Evolutionary conservation across 306 rosid genomes (phyloP), one percentile per base, ranked within the genome.

Genomic region (Hippophae tibetana): DNA sequence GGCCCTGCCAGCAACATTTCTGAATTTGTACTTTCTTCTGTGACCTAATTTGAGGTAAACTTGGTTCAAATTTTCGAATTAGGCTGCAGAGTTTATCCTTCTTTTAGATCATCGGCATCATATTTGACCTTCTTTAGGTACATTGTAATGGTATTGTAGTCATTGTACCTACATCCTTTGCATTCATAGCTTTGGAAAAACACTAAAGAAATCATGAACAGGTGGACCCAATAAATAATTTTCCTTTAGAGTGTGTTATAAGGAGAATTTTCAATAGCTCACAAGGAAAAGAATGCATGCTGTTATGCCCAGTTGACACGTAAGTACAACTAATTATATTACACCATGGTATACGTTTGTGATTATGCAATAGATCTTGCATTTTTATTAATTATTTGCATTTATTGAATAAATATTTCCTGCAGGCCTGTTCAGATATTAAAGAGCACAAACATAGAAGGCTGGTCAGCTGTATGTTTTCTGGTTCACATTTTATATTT

Each of bases 221-320:
- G 97, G 81, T 90, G 64, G 97, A 90, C 78, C 94, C 92, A n/a
- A 48, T 71, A 3, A 78, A 76, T 58, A 82, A 86, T 52, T 73
- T 73, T 61, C 94, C 97, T 14, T 72, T 90, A 58, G 96, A 90
- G 67, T 87, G 97, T 56, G 79, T 87, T 55, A 70, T 87, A 61
- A 82, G 97, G 74, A 90, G 97, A 76, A 81, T 85, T 31, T 87
- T 90, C 75, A 81, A 69, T 78, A 90, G 89, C 67, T 87, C 97
- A 7, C 67, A 67, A 52, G 87, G 87, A 51, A 84, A 79, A 42
- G 90, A 87, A 58, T 90, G 95, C 68, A 73, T 87, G 90, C 73
- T 90, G 69, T 81, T 90, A 26, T 84, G 87, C 75, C 97, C 97
- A 9, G 89, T 76, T 69, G 97, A 90, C 69, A 84, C 81, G 97